Percentiles rank a stretch among this genome's conserved stretches.
Evolutionary conservation across 2,329 filamentous ascomycete genomes (phyloP).

Genomic region (Sclerotinia sclerotiorum): DNA sequence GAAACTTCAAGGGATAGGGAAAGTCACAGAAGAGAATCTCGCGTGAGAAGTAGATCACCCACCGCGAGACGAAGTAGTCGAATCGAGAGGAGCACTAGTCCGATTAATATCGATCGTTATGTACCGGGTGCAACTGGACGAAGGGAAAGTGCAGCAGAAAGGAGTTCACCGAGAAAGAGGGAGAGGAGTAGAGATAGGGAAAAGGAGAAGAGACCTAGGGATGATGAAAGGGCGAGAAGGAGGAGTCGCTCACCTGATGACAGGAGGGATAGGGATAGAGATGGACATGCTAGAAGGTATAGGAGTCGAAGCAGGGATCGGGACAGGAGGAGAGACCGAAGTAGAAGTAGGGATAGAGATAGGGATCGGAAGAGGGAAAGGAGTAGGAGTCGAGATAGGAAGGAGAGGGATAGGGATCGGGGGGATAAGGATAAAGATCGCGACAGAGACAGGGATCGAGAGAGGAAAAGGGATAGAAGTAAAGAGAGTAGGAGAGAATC

Average conservation of each 20-base stretch:
- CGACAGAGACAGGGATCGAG: conserved; percentile 31
- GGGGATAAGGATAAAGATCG: conserved; percentile 26
- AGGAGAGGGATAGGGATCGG: not conserved
- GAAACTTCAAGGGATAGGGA: conserved; percentile 40
- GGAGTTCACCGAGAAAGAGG: conserved; percentile 32
- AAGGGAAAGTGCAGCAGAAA: conserved; percentile 30
- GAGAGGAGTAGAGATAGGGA: conserved; percentile 36
- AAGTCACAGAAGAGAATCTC: conserved; percentile 34
- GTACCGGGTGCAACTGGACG: conserved; percentile 36
- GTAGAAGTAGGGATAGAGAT: too few relatives aligned
- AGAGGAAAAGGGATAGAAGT: conserved; percentile 32
- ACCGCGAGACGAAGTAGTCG: conserved; percentile 35
- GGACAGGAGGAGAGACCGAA: conserved; percentile 26
- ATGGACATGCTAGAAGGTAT: conserved; percentile 25
- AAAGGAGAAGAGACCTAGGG: conserved; percentile 23
- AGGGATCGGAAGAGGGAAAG: conserved; percentile 4
- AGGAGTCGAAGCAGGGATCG: conserved; percentile 31
- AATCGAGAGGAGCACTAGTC: conserved; percentile 39
- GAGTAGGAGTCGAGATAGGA: conserved; percentile 14
- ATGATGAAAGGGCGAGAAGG: conserved; percentile 27
- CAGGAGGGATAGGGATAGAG: conserved; percentile 21
- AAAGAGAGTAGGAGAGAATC: conserved; percentile 32
- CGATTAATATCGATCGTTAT: conserved; percentile 40
- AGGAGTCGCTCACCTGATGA: conserved; percentile 25
- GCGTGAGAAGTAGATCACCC: conserved; percentile 39